These are phyloP conservation scores for Russula virescens DNA, from an alignment of 768 basidiomycete genomes.

Conservation along the genomic window DNA sequence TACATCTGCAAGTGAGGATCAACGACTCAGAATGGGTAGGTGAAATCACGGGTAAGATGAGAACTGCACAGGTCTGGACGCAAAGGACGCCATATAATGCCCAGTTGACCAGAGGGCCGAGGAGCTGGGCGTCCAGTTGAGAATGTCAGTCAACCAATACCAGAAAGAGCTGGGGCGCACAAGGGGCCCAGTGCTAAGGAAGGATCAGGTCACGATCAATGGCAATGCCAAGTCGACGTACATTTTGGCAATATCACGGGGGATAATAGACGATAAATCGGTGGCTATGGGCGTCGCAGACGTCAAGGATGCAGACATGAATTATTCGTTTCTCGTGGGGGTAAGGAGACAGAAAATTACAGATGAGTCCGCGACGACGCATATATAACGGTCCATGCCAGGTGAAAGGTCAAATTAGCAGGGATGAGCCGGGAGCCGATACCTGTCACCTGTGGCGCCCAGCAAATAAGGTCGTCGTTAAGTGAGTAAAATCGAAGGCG, in stretches of 20 bases:
- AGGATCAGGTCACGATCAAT: background rate
- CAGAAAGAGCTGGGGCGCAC: background rate
- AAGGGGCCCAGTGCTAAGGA: constrained; percentile 8
- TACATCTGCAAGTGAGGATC: constrained; percentile 9
- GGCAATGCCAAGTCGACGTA: background rate
- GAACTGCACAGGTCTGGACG: constrained; percentile 29
- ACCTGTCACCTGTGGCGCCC: too few species aligned
- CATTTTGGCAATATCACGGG: background rate
- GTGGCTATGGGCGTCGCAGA: background rate
- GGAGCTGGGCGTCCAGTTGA: background rate
- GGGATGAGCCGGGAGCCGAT: too few species aligned
- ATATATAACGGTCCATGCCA: background rate
- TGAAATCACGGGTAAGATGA: background rate
- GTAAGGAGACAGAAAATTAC: background rate
- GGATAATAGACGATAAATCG: background rate
- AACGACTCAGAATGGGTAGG: background rate
- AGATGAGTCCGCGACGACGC: background rate
- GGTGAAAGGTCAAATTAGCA: too few species aligned
- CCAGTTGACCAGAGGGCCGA: constrained; percentile 26
- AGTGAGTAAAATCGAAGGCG: too few species aligned
- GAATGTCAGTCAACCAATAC: background rate
- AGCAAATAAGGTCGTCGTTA: too few species aligned
- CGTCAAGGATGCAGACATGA: background rate
- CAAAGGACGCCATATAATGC: constrained; percentile 28
- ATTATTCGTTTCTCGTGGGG: background rate